A percentile compares a stretch with the other conserved stretches of the same genome.
phyloP scores from a whole-genome alignment of 2,329 filamentous ascomycete species.

The Venturia aucupariae region DNA sequence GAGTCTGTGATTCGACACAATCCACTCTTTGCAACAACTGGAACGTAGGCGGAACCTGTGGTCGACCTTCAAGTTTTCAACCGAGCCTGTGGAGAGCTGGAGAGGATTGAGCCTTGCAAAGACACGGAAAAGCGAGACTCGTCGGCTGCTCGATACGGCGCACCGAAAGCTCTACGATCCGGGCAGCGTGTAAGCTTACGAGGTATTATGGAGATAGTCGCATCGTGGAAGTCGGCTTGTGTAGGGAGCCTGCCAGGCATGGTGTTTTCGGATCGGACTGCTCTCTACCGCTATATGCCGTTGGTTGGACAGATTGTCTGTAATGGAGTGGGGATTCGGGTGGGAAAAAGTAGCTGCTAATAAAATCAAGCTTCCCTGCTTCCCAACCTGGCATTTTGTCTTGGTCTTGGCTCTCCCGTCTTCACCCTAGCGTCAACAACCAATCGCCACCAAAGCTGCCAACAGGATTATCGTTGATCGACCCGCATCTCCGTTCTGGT shows the following conservation, averaged over 20 bases:
- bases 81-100: not conserved
- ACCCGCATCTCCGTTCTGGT: no score
- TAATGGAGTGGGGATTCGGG: not conserved
- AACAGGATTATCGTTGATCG: no score
- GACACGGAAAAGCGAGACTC: not conserved
- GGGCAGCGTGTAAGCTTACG: conserved; percentile 28
- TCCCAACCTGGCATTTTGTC: not conserved
- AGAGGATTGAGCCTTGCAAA: not conserved
- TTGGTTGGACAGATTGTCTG: not conserved
- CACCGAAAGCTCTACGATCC: not conserved
- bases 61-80: no score
- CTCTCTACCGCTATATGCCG: not conserved
- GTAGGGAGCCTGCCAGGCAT: conserved; percentile 37
- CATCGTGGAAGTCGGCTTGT: conserved; percentile 33
- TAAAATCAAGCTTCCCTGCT: no score
- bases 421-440: no score
- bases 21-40: no score
- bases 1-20: no score
- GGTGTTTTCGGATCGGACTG: not conserved
- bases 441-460: not conserved
- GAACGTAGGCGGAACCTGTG: no score
- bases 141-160: not conserved
- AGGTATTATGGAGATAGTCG: conserved; percentile 33
- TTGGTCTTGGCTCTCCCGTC: not conserved
- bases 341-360: not conserved